Conservation (phyloP, 495 filamentous ascomycete genomes). For the Hypomontagnella submonticulosa region DNA sequence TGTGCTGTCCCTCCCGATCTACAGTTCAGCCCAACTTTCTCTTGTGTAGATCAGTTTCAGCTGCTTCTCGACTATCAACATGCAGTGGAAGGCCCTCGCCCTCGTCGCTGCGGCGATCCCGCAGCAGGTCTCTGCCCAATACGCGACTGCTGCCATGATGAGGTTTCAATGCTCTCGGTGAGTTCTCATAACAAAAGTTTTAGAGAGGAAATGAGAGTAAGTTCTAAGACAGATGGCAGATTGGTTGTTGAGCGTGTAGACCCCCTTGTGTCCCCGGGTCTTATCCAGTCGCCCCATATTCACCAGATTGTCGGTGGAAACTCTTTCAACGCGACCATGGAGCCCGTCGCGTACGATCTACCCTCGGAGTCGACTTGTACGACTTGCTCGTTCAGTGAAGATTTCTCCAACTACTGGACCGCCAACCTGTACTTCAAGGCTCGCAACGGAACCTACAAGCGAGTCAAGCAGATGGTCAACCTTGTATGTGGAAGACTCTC, state of each 20-base stretch:
- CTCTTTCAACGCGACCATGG: conserved; percentile 51
- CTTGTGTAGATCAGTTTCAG: conserved; percentile 36
- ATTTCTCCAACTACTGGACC: conserved; percentile 55
- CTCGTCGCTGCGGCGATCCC: conserved; percentile 39
- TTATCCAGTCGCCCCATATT: conserved; percentile 47
- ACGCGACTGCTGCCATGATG: conserved; percentile 42
- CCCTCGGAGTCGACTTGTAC: conserved; percentile 48
- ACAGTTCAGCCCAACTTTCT: conserved; percentile 20
- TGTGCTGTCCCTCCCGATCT: conserved; percentile 17
- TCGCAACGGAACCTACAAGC: conserved; percentile 55
- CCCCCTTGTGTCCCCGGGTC: conserved; percentile 49
- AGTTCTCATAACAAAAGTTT: conserved; percentile 3
- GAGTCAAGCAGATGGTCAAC: conserved; percentile 51
- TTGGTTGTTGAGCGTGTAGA: conserved; percentile 54
- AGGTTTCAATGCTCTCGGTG: conserved; percentile 39
- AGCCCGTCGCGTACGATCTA: conserved; percentile 37
- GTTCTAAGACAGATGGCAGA: conserved; percentile 23
- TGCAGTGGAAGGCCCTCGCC: conserved; percentile 42
- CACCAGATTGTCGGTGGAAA: conserved; percentile 51
- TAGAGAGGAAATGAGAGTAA: not conserved
- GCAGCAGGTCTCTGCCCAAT: conserved; percentile 39
- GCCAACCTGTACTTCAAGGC: conserved; percentile 53
- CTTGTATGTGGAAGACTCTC: conserved; percentile 18
- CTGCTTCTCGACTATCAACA: conserved; percentile 24
- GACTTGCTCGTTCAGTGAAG: conserved; percentile 52